Evolutionary conservation across 768 basidiomycete species (phyloP), one percentile per base, ranked within the genome.

Genomic region (Coprinopsis cinerea): DNA sequence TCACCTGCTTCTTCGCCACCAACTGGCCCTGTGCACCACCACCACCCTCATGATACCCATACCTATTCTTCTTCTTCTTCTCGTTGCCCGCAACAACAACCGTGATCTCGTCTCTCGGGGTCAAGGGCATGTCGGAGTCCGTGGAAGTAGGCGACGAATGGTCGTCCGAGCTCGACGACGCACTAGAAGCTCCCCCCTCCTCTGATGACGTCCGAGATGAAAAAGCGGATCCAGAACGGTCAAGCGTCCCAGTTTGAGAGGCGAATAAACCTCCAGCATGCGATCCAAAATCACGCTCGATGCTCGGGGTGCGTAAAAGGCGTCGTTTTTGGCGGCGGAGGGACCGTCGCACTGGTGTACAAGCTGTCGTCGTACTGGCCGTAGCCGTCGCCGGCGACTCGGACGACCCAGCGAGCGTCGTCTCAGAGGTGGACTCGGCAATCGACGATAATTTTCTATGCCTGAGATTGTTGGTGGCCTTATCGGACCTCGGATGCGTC

Each of bases 291-390:
- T 68, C 65, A 14, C 64, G 63, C 59, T 70, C 68, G 20, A 67
- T 61, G 53, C 68, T 72, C 30, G 68, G 65, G 17, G 67, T 68
- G 32, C 68, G 67, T 45, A 70, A 58, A 22, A 70, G 52, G 43
- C 59, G 59, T 26, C 65, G 54, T 36, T 61, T 59, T 27, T 59
- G 60, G 25, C 65, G 57, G 22, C 66, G 59, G 7, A 70, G 58
- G 13, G 67, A 65, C 26, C 37, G 50, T 30, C 40, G 39, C 48
- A n/a, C n/a, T n/a, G n/a, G n/a, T n/a, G n/a, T n/a, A n/a, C n/a
- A n/a, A n/a, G n/a, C n/a, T n/a, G n/a, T n/a, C n/a, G n/a, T n/a
- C n/a, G n/a, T n/a, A n/a, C n/a, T n/a, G n/a, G n/a, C n/a, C n/a
- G n/a, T n/a, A n/a, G n/a, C n/a, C n/a, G n/a, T n/a, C n/a, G n/a